Evolutionary conservation across 176 grass and related monocot genomes (phyloP).

Genomic region (barley (Hordeum vulgare)): DNA sequence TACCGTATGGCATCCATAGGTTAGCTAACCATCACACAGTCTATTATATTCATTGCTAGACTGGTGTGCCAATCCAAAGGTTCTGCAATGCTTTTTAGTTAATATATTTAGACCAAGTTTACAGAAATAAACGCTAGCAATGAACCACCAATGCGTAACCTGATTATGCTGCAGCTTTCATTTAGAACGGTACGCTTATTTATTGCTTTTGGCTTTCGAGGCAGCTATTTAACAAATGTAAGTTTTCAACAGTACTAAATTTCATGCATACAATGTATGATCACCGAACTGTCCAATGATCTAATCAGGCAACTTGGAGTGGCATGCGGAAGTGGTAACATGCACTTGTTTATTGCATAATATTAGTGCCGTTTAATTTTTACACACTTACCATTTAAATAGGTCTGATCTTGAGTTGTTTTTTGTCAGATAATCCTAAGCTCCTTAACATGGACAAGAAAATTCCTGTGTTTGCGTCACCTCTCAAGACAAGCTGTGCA

Average conservation of each 20-base stretch:
- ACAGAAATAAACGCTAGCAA: background rate
- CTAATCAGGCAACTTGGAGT: constrained; percentile 16
- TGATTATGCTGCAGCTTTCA: constrained; percentile 13
- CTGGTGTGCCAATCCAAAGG: background rate
- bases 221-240: background rate
- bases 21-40: background rate
- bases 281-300: constrained; percentile 16
- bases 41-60: background rate
- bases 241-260: background rate
- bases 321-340: background rate
- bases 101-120: background rate
- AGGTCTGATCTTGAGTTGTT: constrained; percentile 24
- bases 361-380: background rate
- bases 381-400: background rate
- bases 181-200: background rate
- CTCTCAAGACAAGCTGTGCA: constrained; percentile 49
- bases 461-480: constrained; percentile 31
- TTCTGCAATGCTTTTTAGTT: background rate
- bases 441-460: constrained; percentile 24
- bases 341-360: background rate
- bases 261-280: background rate
- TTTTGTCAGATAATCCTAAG: constrained; percentile 28
- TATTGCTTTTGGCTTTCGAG: background rate
- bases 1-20: background rate
- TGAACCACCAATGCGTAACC: background rate